Evolutionary conservation across 495 filamentous ascomycete species (phyloP), one percentile per base, ranked within the genome.

Genomic region (Neurospora africana): DNA sequence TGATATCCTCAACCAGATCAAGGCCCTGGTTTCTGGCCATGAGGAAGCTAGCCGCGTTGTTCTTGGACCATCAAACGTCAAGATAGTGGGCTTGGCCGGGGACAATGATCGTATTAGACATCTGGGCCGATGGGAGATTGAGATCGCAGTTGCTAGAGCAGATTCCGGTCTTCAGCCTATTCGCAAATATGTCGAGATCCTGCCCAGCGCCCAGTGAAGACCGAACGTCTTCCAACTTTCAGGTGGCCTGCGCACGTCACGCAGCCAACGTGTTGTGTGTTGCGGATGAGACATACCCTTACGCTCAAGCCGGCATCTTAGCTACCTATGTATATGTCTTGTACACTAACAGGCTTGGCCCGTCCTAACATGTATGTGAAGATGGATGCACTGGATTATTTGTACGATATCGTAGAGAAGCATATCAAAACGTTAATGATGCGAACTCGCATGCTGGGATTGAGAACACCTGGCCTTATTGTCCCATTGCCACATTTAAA

Each of bases 111-210:
- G 81, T 47, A 76, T 84, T 72, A 85, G 83, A 72, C 68, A 74
- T 17, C 76, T 84, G 6, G 83, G 82, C 8, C 79, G 77, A 19
- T 85, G 78, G 70, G 76, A 83, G 68, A 75, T 83, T 13, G 70
- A 77, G 17, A 79, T 85, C 30, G 71, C 72, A 1, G 37, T 75
- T 5, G 71, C 73, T 9, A 70, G 72, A 19, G 65, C 69, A 1
- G 72, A 71, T 17, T 23, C 58, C 21, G 30, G 21, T 11, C 15
- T 79, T 3, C 73, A 79, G 43, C 78, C 80, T 40, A 74, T 85
- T 27, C 40, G 68, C 5, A 80, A 80, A 41, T 38, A 61, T 15
- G 71, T 83, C n/a, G 70, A 79, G 68, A 78, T 83, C 27, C 72
- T 82, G 7, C 75, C 81, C 1, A 76, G 53, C 53, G 53, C 13